Evolutionary conservation across 495 filamentous ascomycete species (phyloP), one percentile per base, ranked within the genome.

Genomic region (Tetracladium marchalianum): DNA sequence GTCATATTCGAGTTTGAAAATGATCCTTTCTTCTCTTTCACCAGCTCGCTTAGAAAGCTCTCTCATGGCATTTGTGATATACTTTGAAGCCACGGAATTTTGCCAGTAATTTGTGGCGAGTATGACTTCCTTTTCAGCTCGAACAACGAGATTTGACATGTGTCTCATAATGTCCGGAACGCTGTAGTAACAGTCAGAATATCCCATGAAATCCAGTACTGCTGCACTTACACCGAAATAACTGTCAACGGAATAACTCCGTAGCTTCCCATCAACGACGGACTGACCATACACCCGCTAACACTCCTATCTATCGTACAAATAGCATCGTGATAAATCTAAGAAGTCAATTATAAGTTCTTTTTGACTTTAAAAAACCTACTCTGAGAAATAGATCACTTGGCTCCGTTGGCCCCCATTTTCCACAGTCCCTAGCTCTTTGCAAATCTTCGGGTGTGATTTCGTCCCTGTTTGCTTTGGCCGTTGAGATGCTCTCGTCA

Each of bases 41-140:
- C 80, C 78, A 4, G 80, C 82, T 43, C 84, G 69, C 11, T 58
- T 66, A 1, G 84, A 83, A 8, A 88, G 69, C 56, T 88, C 84
- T 9, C 62, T 66, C 35, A 90, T 71, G 3, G 80, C 78, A 64
- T 87, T 74, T 11, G 75, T 81, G 40, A 88, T 69, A 41, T 82
- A 70, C 15, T 66, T 76, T 27, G 78, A 78, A 1, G 82, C 81
- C 12, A 79, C 72, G 1, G 81, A 80, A 42, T 78, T 63, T 46
- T 78, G 70, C 85, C 84, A 90, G 61, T 76, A 87, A 51, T 84
- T 85, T 0, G 85, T 90, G 0, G 77, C 81, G 7, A 90, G 61
- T 43, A 80, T 78, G 1, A 90, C 75, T 57, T 90, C 85, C 37
- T 69, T 73, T 57, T 86, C 68, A 1, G 84, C 84, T 1, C 83